Evolutionary conservation across 805 yeast genomes (phyloP).

Genomic region (Suhomyces vadensis): DNA sequence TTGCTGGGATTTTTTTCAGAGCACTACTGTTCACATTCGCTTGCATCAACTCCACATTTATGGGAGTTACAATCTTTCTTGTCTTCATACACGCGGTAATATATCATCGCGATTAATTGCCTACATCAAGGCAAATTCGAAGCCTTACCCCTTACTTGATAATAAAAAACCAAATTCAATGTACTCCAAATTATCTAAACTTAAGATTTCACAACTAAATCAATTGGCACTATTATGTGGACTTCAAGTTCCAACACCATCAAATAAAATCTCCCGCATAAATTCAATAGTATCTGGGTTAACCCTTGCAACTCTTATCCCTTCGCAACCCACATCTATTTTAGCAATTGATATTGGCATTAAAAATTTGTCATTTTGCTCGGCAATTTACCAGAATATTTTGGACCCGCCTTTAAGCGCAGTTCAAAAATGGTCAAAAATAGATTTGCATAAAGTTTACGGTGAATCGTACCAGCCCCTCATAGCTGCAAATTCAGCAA

Average conservation of each 20-base stretch:
- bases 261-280: conserved; percentile 19
- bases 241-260: conserved; percentile 17
- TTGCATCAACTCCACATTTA: too few relatives aligned
- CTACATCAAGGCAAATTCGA: too few relatives aligned
- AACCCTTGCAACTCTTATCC: conserved; percentile 8
- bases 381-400: conserved; percentile 1
- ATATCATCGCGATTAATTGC: too few relatives aligned
- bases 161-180: too few relatives aligned
- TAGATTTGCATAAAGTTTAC: conserved; percentile 24
- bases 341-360: conserved; percentile 43
- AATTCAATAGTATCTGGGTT: conserved; percentile 11
- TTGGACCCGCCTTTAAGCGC: not conserved
- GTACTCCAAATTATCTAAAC: conserved; percentile 4
- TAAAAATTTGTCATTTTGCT: conserved; percentile 43
- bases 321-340: conserved; percentile 12
- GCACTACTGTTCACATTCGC: too few relatives aligned
- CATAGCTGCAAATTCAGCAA: conserved; percentile 12
- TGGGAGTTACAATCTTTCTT: too few relatives aligned
- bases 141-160: too few relatives aligned
- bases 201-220: conserved; percentile 13
- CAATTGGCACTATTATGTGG: conserved; percentile 25
- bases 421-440: conserved; percentile 25
- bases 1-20: too few relatives aligned
- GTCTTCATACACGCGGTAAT: too few relatives aligned
- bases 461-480: conserved; percentile 16